Base-by-base conservation (phyloP, 768 basidiomycete species). In the Phlegmacium glaucopus region DNA sequence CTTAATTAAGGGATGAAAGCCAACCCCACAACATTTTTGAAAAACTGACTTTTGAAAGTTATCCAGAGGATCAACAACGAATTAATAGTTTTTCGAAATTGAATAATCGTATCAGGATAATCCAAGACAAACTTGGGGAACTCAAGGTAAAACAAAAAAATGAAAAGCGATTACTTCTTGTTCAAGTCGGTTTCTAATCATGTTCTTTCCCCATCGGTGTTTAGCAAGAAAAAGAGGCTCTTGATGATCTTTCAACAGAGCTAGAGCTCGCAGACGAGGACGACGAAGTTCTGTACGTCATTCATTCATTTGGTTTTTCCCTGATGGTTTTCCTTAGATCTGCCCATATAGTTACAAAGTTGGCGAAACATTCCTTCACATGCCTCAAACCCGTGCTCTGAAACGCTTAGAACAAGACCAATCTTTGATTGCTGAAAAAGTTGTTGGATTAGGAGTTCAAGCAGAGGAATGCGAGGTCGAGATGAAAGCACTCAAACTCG, bases 201-300 rank as follows among this genome's bases (percentile, higher is more conserved):
- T 43, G 55, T 35, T 45, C 41, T 36, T 16, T 17, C 39, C 22
- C 52, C 11, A n/a, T n/a, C n/a, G n/a, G n/a, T n/a, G n/a, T n/a
- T n/a, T 60, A 97, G 93, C 84, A 89, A 78, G 93, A 95, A 69
- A 94, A 94, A 68, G 94, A 96, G 57, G 87, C 92, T 2, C 79
- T 95, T 11, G 92, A 95, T 50, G 94, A 97, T 63, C 77, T 96
- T 26, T 69, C 82, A 1, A 87, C 79, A 38, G 94, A 96, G 59
- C 78, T 97, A 17, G 93, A 95, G 61, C 80, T 97, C 9, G 82
- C 85, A 1, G 92, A 95, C 51, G 92, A 94, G 56, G 86, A 90
- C 48, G 78, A 89, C 47, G 72, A 74, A 1, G 82, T 96, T 4
- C 60, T 93, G 89, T 93, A 55, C 47, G 87, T 42, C 22, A n/a